Evolutionary conservation across 805 yeast species (phyloP), one percentile per base, ranked within the genome.

Genomic region (Suhomyces emberorum): DNA sequence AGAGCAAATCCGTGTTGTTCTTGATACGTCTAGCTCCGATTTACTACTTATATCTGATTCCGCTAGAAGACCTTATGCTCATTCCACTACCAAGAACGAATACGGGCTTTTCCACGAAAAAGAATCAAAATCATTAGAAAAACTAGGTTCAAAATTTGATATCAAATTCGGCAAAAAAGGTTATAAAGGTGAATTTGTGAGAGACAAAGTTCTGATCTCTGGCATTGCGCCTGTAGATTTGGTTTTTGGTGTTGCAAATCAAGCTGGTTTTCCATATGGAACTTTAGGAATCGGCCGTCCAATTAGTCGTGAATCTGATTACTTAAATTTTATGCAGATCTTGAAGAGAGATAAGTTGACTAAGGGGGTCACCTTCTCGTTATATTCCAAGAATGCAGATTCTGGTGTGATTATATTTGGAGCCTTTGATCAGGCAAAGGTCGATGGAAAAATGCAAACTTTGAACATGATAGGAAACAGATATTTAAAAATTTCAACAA

Each of bases 351-450:
- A 51, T 7, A 65, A 63, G 3, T 29, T 46, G 11, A 61, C 60
- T 17, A 42, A 41, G 6, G 45, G 45, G 35, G 40, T 43, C 27
- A 23, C 52, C 15, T 59, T 51, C 29, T 52, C 66, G 0, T 20
- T 63, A 15, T 53, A 44, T 39, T 45, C 48, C 27, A 47, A 41
- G 4, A 19, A 34, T 29, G 32, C 48, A 41, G 27, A 38, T 11
- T 28, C 43, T 3, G 69, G 68, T 7, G 20, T 69, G 10, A 63
- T 83, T 12, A 54, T 83, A 30, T 83, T 83, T 63, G 91, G 93
- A 31, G 93, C 81, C 17, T 71, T 79, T 18, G 91, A 83, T 50
- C 75, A 71, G 40, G 69, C 75, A 24, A 82, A 81, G 26, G 12
- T 23, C 12, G 20, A 30, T 4, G 34, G 34, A 3, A 3, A 5